Evolutionary conservation across 306 rosid genomes (phyloP).

Genomic region (Ormosia emarginata): DNA sequence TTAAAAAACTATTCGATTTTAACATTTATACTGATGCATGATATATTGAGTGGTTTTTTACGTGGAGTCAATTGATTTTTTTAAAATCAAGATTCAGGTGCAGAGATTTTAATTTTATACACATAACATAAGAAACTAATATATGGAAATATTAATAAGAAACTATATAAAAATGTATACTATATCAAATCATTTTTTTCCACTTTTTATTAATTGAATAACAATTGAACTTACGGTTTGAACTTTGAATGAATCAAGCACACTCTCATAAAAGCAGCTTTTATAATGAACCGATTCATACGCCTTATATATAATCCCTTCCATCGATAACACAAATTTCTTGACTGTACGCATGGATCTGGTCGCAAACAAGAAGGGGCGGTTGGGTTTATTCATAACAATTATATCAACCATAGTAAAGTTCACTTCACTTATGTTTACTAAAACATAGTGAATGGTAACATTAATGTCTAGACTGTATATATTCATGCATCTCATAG

Average conservation of each 20-base stretch:
- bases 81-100: too few relatives aligned
- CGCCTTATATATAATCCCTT: background rate
- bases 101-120: too few relatives aligned
- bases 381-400: background rate
- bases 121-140: too few relatives aligned
- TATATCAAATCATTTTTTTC: background rate
- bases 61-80: too few relatives aligned
- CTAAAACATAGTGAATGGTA: too few relatives aligned
- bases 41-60: too few relatives aligned
- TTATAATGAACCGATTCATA: background rate
- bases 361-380: constrained; percentile 20
- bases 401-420: background rate
- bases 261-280: background rate
- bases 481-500: background rate
- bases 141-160: too few relatives aligned
- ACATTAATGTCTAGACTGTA: too few relatives aligned
- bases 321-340: constrained; percentile 19
- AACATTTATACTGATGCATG: too few relatives aligned
- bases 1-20: too few relatives aligned
- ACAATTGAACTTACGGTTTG: background rate
- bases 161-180: too few relatives aligned
- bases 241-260: constrained; percentile 1
- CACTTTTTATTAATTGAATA: background rate
- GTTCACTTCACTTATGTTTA: too few relatives aligned
- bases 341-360: constrained; percentile 30